Conservation (phyloP, 768 basidiomycete genomes). For the Trametes coccinea region DNA sequence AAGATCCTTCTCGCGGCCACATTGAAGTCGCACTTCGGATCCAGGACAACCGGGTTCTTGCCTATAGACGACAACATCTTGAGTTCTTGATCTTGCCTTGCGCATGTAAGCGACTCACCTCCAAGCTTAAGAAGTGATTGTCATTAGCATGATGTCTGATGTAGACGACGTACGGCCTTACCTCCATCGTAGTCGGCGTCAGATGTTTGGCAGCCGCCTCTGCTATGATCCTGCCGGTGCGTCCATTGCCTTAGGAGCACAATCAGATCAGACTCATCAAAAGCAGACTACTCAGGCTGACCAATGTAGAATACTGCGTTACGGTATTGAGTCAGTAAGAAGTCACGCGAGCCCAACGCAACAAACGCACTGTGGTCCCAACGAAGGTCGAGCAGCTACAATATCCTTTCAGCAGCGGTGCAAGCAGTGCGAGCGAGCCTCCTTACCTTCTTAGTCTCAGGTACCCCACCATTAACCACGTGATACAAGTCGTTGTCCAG, state of each 20-base stretch:
- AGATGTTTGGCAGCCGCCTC: conserved; percentile 75
- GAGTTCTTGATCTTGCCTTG: not conserved
- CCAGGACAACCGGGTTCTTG: conserved; percentile 67
- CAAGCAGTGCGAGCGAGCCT: not conserved
- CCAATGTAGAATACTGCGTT: conserved; percentile 61
- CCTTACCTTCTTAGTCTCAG: conserved; percentile 59
- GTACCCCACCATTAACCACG: conserved; percentile 65
- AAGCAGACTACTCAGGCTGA: not conserved
- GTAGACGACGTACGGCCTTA: conserved; percentile 39
- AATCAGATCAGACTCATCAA: conserved; percentile 3
- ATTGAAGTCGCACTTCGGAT: conserved; percentile 59
- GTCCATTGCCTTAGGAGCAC: conserved; percentile 33
- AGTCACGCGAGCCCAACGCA: not conserved
- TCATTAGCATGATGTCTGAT: not conserved
- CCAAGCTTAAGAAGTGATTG: not conserved
- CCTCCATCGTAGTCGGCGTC: conserved; percentile 71
- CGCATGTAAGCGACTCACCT: not conserved
- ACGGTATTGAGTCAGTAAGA: not conserved
- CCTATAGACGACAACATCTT: conserved; percentile 28
- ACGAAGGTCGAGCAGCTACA: conserved; percentile 50
- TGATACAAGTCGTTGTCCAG: conserved; percentile 63
- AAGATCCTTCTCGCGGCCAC: conserved; percentile 64
- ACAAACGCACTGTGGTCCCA: conserved; percentile 54
- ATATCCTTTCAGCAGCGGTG: not conserved
- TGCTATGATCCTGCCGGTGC: conserved; percentile 67